phyloP scores from a whole-genome alignment of 176 grass and related monocot species.

The Eleusine coracana region DNA sequence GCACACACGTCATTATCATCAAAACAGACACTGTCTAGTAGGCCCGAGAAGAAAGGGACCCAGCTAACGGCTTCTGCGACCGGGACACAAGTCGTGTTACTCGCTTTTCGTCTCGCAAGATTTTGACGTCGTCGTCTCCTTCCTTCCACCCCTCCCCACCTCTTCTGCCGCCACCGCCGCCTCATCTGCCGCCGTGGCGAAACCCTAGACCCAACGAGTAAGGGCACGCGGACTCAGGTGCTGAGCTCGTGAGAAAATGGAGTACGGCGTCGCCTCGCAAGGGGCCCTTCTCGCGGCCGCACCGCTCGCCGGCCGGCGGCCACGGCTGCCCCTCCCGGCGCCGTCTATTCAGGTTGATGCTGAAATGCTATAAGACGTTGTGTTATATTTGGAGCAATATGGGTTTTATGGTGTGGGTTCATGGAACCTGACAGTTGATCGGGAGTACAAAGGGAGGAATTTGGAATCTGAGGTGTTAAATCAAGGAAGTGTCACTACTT shows the following conservation, averaged over 20 bases:
- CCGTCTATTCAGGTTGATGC: conserved; percentile 37
- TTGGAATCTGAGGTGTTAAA: background rate
- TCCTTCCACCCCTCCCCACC: background rate
- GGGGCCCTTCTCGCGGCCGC: conserved; percentile 37
- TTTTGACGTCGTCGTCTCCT: conserved; percentile 6
- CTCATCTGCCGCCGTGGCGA: conserved; percentile 17
- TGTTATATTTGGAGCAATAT: background rate
- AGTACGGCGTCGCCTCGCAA: conserved; percentile 31
- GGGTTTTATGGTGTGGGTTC: background rate
- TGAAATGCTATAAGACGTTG: background rate
- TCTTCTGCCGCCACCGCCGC: background rate
- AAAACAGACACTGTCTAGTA: background rate
- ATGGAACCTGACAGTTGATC: background rate
- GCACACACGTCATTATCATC: background rate
- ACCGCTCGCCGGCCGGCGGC: conserved; percentile 24
- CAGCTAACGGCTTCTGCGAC: fast-evolving
- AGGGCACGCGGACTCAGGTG: background rate
- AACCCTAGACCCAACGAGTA: conserved; percentile 41
- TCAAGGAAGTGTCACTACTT: background rate
- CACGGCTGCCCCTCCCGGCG: conserved; percentile 2
- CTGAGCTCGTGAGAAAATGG: conserved; percentile 27
- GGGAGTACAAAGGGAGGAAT: background rate
- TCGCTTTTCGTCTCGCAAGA: background rate
- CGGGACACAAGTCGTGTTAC: background rate
- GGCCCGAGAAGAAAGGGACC: background rate